Evolutionary conservation across 1,139 yeast species (phyloP).

Genomic region (Pichia inconspicua): DNA sequence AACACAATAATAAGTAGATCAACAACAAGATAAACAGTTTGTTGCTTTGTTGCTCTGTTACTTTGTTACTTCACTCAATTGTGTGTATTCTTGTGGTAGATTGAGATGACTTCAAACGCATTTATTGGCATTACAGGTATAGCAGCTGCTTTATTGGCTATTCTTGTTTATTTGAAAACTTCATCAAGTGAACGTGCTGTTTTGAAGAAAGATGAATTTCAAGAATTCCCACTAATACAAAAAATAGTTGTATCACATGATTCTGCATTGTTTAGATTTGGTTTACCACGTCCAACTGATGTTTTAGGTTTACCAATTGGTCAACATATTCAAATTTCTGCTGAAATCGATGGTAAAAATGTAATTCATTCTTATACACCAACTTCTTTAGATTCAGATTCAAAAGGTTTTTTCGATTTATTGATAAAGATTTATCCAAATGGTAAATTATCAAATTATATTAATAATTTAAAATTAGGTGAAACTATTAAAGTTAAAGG

Average conservation of each 20-base stretch:
- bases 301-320: slow-evolving; percentile 90
- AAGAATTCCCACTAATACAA: slow-evolving; percentile 75
- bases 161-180: slow-evolving; percentile 32
- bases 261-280: slow-evolving; percentile 79
- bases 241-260: slow-evolving; percentile 76
- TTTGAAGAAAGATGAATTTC: slow-evolving; percentile 59
- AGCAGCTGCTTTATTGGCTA: slow-evolving; percentile 39
- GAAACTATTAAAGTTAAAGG: slow-evolving; percentile 74
- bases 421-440: slow-evolving; percentile 87
- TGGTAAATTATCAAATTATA: slow-evolving; percentile 78
- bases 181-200: slow-evolving; percentile 40
- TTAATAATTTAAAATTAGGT: slow-evolving; percentile 63
- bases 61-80: too few species aligned
- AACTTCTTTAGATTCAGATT: slow-evolving; percentile 73
- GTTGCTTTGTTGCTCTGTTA: too few species aligned
- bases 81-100: too few species aligned
- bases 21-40: too few species aligned
- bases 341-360: slow-evolving; percentile 71
- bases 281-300: slow-evolving; percentile 68
- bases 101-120: slow-evolving; percentile 2
- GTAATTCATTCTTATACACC: slow-evolving; percentile 92
- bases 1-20: too few species aligned
- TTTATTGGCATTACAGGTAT: slow-evolving; percentile 23
- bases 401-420: slow-evolving; percentile 77
- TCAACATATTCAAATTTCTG: slow-evolving; percentile 79